These are phyloP conservation scores for Vigna nakashimae DNA, from an alignment of 306 rosid species.

Conservation along the genomic window DNA sequence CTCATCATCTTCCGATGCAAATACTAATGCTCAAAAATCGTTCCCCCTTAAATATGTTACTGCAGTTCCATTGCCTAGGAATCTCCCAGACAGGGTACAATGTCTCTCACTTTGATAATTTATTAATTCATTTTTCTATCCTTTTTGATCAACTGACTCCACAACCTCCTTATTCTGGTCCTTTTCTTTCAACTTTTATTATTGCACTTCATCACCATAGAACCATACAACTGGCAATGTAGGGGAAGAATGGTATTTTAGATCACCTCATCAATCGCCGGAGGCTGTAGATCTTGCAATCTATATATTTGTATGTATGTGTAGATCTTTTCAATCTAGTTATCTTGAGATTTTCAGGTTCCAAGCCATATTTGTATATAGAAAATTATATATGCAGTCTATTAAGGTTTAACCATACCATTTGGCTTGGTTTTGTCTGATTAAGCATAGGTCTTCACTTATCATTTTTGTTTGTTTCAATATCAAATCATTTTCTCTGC, in stretches of 20 bases:
- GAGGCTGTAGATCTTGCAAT: conserved; percentile 70
- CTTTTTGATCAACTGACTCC: conserved; percentile 66
- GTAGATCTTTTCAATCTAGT: conserved; percentile 54
- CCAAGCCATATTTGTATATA: conserved; percentile 54
- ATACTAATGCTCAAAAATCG: conserved; percentile 61
- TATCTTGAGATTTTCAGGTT: conserved; percentile 53
- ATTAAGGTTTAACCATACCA: conserved; percentile 49
- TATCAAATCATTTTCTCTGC: conserved; percentile 32
- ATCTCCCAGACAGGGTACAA: conserved; percentile 99
- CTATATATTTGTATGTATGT: conserved; percentile 53
- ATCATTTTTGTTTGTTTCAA: conserved; percentile 10
- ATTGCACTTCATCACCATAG: conserved; percentile 58
- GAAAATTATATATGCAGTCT: conserved; percentile 49
- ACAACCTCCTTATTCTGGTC: conserved; percentile 60
- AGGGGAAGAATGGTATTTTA: conserved; percentile 70
- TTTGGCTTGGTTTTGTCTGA: conserved; percentile 45
- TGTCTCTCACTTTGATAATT: conserved; percentile 97
- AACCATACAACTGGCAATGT: conserved; percentile 64
- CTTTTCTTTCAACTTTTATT: conserved; percentile 58
- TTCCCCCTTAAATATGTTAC: conserved; percentile 83
- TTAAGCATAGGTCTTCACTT: conserved; percentile 31
- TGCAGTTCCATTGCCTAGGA: conserved; percentile 87
- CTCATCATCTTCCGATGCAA: conserved; percentile 68
- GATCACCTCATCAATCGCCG: conserved; percentile 63
- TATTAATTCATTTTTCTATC: conserved; percentile 82